phyloP scores from a whole-genome alignment of 163 green algal species.

The Scenedesmus sp. region DNA sequence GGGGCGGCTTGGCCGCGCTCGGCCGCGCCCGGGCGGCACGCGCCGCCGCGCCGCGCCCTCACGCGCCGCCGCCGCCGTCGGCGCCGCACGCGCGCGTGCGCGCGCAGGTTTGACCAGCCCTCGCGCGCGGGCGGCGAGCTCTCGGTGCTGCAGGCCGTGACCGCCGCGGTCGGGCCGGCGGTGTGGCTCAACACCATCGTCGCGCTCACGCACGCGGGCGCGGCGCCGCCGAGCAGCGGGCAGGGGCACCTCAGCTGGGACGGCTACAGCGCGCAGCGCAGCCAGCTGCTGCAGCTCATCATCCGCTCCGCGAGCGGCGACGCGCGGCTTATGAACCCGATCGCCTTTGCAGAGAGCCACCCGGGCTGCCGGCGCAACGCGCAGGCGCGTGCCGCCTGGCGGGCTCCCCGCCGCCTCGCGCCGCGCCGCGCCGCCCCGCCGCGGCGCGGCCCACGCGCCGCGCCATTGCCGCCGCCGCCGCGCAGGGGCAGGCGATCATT shows the following conservation, averaged over 20 bases:
- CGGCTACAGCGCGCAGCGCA: conserved; percentile 54
- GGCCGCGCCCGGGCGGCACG: too few relatives aligned
- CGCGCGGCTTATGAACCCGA: conserved; percentile 90
- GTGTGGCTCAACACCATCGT: conserved; percentile 95
- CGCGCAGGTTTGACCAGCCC: conserved; percentile 37
- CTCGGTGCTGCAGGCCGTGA: conserved; percentile 58
- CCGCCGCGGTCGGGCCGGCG: conserved; percentile 69
- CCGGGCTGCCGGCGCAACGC: conserved; percentile 71
- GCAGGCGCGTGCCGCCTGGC: too few relatives aligned
- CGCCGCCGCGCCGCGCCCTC: too few relatives aligned
- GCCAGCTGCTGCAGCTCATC: conserved; percentile 80
- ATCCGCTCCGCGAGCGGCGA: conserved; percentile 60
- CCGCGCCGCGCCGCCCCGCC: too few relatives aligned
- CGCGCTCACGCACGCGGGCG: conserved; percentile 86
- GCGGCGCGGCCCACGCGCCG: conserved; percentile 2
- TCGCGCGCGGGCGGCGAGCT: conserved; percentile 61
- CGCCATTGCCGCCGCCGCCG: not conserved
- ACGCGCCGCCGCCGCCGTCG: too few relatives aligned
- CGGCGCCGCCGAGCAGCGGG: conserved; percentile 54
- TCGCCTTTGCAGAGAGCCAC: conserved; percentile 88
- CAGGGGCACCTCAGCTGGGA: conserved; percentile 52
- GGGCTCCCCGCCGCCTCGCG: too few relatives aligned
- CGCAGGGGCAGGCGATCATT: conserved; percentile 80
- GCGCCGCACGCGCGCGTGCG: too few relatives aligned
- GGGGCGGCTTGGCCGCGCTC: too few relatives aligned